phyloP scores from a whole-genome alignment of 2,329 filamentous ascomycete species.

The Penicillium sp. region DNA sequence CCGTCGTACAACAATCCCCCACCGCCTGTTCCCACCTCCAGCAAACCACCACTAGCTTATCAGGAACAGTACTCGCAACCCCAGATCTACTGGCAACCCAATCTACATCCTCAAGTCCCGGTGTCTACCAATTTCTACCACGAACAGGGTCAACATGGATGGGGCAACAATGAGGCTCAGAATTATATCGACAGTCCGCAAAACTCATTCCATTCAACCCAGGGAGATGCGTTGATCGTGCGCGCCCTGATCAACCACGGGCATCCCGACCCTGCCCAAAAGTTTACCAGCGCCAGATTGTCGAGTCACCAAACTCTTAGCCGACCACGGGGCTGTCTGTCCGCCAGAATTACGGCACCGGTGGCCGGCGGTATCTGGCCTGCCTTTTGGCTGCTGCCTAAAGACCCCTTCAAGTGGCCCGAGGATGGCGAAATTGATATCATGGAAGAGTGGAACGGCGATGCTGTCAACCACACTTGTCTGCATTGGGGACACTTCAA shows the following conservation, averaged over 20 bases:
- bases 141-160: slow-evolving; percentile 26
- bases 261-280: slow-evolving; percentile 22
- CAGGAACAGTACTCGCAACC: slow-evolving; percentile 21
- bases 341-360: slow-evolving; percentile 23
- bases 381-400: slow-evolving; percentile 29
- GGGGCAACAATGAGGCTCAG: slow-evolving; percentile 27
- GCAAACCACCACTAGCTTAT: slow-evolving; percentile 19
- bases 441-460: slow-evolving; percentile 28
- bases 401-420: slow-evolving; percentile 29
- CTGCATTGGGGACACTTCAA: slow-evolving; percentile 28
- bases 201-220: slow-evolving; percentile 26
- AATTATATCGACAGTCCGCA: slow-evolving; percentile 25
- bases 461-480: slow-evolving; percentile 27
- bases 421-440: slow-evolving; percentile 27
- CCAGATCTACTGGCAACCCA: slow-evolving; percentile 25
- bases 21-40: slow-evolving; percentile 25
- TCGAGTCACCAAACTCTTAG: slow-evolving; percentile 25
- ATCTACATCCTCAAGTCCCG: slow-evolving; percentile 21
- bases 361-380: slow-evolving; percentile 27
- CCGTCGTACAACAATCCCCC: slow-evolving; percentile 20
- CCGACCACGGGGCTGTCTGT: slow-evolving; percentile 26
- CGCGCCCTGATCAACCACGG: slow-evolving; percentile 26
- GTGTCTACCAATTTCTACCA: slow-evolving; percentile 24
- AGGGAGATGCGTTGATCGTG: slow-evolving; percentile 25
- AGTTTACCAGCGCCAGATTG: slow-evolving; percentile 26